Evolutionary conservation across 2,329 filamentous ascomycete genomes (phyloP), one percentile per base, ranked within the genome.

Genomic region (Cercospora canescens): DNA sequence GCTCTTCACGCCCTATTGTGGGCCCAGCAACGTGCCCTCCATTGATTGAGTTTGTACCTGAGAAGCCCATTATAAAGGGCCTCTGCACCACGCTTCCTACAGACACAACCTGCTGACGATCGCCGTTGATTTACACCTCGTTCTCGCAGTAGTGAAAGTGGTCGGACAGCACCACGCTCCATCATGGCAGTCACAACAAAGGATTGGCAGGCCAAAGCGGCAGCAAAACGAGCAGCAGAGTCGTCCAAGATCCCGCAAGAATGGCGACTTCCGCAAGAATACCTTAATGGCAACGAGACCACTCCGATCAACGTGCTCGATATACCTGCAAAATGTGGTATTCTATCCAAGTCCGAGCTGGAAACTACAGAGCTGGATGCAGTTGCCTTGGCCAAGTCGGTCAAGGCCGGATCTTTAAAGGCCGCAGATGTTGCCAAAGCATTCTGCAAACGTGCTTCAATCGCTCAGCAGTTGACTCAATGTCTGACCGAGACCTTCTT

Each of bases 351-450:
- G 0, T 73, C 79, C 5, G 86, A 89, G 66, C 72, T 88, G 18
- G 73, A 78, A 0, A 86, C 88, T 50, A 89, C 87, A 0, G 85
- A 88, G 67, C 84, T 82, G 65, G 82, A 86, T 72, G 81, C 81
- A 4, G 78, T 76, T 4, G 75, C 71, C 16, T 68, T 83, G 57
- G 75, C 78, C 2, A 70, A 76, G 28, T 76, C 73, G 2, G 77
- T 83, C 21, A 69, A 74, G 34, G 70, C 65, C 3, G 75, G 76
- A n/a, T 14, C 48, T 1, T 34, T 69, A 18, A 69, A 63, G n/a
- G 54, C 62, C 14, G 54, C 50, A 41, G 56, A 63, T 18, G 68
- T 71, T 4, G 72, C 74, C 2, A 74, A 66, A 28, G 81, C 81
- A 3, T 84, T 83, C 67, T 81, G 79, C 72, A 82, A 83, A 72